Percentiles rank a stretch among this genome's conserved stretches.
Conservation (phyloP, 2,329 filamentous ascomycete species). For the Ophiobolus disseminans region DNA sequence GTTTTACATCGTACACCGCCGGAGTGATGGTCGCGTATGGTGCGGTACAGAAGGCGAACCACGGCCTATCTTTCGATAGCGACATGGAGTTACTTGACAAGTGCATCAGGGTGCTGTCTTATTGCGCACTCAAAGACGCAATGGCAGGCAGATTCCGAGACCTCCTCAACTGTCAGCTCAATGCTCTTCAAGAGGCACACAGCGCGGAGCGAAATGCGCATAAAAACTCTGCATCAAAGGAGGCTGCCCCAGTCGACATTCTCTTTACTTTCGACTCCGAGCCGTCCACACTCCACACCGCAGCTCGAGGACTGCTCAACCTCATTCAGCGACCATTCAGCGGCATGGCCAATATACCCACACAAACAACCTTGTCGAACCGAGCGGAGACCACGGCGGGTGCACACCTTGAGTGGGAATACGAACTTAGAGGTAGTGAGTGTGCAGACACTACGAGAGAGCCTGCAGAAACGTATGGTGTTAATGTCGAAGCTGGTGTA, state of each 20-base stretch:
- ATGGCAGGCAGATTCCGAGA: constrained; percentile 8
- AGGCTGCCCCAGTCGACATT: constrained; percentile 1
- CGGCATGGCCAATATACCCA: constrained; percentile 2
- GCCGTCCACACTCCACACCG: constrained; percentile 13
- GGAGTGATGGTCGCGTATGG: constrained; percentile 22
- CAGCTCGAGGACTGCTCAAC: constrained; percentile 17
- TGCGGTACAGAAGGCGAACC: constrained; percentile 19
- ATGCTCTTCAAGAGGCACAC: constrained; percentile 3
- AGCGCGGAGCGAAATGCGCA: no score
- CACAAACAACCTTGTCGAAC: constrained; percentile 8
- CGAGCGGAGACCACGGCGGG: constrained; percentile 8
- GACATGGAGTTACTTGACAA: constrained; percentile 14
- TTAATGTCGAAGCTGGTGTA: not conserved
- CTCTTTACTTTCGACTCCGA: constrained; percentile 17
- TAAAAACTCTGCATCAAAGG: no score
- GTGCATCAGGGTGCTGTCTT: constrained; percentile 11
- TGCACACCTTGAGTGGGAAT: constrained; percentile 15
- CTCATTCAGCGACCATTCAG: constrained; percentile 21
- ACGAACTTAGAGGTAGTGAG: constrained; percentile 4
- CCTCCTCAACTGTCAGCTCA: constrained; percentile 10
- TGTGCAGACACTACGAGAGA: not conserved
- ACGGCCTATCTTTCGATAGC: not conserved
- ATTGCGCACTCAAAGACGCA: constrained; percentile 13
- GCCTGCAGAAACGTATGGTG: no score
- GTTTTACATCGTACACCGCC: constrained; percentile 23